Percentiles rank a stretch among this genome's conserved stretches.
Conservation (phyloP, 2,329 filamentous ascomycete species). For the Alternaria brassicicola region DNA sequence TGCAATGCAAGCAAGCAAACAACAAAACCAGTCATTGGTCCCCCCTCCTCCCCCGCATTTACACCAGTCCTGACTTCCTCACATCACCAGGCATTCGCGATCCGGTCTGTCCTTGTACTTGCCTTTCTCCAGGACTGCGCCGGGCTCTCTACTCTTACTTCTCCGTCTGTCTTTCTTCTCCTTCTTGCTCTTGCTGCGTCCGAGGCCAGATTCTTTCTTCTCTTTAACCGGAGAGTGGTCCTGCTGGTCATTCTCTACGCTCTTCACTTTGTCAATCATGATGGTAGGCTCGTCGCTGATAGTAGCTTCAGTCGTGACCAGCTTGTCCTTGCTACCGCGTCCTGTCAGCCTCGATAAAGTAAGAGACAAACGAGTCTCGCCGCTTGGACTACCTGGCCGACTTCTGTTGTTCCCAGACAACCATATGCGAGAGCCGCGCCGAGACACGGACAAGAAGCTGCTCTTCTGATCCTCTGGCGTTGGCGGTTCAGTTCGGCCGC, state of each 20-base stretch:
- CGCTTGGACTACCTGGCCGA: conserved; percentile 51
- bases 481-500: conserved; percentile 44
- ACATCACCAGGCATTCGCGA: conserved; percentile 55
- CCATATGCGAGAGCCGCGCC: conserved; percentile 43
- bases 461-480: conserved; percentile 54
- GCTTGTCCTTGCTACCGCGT: conserved; percentile 52
- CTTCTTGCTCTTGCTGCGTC: conserved; percentile 40
- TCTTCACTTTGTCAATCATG: conserved; percentile 30
- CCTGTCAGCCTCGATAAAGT: conserved; percentile 50
- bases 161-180: conserved; percentile 43
- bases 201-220: conserved; percentile 28
- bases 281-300: conserved; percentile 37
- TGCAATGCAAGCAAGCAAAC: conserved; percentile 9
- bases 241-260: conserved; percentile 20
- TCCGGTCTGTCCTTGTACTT: conserved; percentile 46
- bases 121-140: conserved; percentile 38
- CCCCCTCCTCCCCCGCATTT: background rate
- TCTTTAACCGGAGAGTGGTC: conserved; percentile 26
- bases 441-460: conserved; percentile 41
- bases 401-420: conserved; percentile 45
- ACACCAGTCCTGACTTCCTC: conserved; percentile 18
- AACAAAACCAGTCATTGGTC: background rate
- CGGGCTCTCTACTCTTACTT: conserved; percentile 50
- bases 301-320: conserved; percentile 31
- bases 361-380: conserved; percentile 51